Evolutionary conservation across 2,329 filamentous ascomycete species (phyloP).

Genomic region (Penicillium sp.): DNA sequence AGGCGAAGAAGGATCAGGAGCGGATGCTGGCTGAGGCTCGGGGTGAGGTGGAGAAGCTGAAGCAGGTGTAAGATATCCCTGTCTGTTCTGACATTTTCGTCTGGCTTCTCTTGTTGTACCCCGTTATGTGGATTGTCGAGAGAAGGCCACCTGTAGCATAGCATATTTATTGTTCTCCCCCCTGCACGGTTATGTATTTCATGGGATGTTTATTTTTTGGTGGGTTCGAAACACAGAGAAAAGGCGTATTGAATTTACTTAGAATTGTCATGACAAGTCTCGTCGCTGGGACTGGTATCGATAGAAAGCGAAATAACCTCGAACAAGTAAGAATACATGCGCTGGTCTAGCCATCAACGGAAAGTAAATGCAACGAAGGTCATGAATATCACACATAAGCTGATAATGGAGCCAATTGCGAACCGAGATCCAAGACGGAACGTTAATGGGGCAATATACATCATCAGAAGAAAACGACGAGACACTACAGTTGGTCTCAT

Average conservation of each 20-base stretch:
- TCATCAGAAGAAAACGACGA: conserved; percentile 4
- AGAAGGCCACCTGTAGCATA: conserved; percentile 24
- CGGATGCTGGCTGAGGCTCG: conserved; percentile 45
- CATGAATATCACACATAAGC: conserved; percentile 5
- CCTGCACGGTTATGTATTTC: conserved; percentile 23
- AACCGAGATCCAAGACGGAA: conserved; percentile 5
- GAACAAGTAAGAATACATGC: conserved; percentile 2
- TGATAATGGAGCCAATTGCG: neutral
- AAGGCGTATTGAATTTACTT: too few species aligned
- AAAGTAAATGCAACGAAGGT: neutral
- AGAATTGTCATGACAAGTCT: conserved; percentile 1
- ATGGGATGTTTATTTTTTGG: conserved; percentile 13
- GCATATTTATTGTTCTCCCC: conserved; percentile 22
- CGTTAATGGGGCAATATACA: conserved; percentile 14
- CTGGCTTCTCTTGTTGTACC: neutral
- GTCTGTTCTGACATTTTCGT: conserved; percentile 7
- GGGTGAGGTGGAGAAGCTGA: conserved; percentile 45
- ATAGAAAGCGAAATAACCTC: too few species aligned
- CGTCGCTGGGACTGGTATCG: conserved; percentile 10
- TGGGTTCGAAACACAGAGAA: too few species aligned
- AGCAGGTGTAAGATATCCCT: conserved; percentile 29
- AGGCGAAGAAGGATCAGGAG: conserved; percentile 47
- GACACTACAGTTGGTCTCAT: too few species aligned
- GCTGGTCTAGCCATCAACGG: conserved; percentile 1
- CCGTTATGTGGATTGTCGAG: conserved; percentile 3